A percentile compares a stretch with the other conserved stretches of the same genome.
Evolutionary conservation across 192 early-diverging fungal genomes (phyloP).

Genomic region (Backusella tuberculispora): DNA sequence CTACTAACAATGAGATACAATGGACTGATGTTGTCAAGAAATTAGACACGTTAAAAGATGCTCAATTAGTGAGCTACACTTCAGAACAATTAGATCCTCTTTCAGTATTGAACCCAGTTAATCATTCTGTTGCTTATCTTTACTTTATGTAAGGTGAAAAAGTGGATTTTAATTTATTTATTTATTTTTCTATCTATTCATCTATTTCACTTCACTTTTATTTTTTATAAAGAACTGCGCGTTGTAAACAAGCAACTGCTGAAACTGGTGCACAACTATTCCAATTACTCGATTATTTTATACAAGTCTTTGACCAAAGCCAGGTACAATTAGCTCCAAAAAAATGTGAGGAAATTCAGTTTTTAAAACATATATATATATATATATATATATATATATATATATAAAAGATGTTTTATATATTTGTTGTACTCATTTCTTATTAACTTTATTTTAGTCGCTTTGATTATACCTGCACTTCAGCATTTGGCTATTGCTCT

Average conservation of each 20-base stretch:
- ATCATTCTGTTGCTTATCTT: constrained; percentile 50
- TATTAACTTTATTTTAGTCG: constrained; percentile 31
- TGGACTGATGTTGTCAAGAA: constrained; percentile 7
- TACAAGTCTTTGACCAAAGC: constrained; percentile 41
- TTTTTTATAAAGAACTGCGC: constrained; percentile 33
- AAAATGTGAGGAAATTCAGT: constrained; percentile 44
- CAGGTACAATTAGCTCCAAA: constrained; percentile 43
- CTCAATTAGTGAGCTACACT: constrained; percentile 17
- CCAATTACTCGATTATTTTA: constrained; percentile 45
- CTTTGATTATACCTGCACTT: constrained; percentile 46
- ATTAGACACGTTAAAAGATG: constrained; percentile 4
- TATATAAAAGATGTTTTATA: background rate
- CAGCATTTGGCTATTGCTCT: constrained; percentile 41
- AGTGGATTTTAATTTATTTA: background rate
- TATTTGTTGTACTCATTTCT: background rate
- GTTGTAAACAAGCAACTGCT: constrained; percentile 42
- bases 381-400: too few species aligned
- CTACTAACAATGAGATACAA: background rate
- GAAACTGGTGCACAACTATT: constrained; percentile 44
- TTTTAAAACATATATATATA: too few species aligned
- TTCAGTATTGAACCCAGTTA: constrained; percentile 41
- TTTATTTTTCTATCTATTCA: background rate
- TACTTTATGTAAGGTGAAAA: constrained; percentile 52
- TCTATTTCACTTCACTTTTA: background rate
- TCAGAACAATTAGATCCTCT: constrained; percentile 44